Evolutionary conservation across 2,329 filamentous ascomycete genomes (phyloP), one percentile per base, ranked within the genome.

Genomic region (Aspergillus ustus): DNA sequence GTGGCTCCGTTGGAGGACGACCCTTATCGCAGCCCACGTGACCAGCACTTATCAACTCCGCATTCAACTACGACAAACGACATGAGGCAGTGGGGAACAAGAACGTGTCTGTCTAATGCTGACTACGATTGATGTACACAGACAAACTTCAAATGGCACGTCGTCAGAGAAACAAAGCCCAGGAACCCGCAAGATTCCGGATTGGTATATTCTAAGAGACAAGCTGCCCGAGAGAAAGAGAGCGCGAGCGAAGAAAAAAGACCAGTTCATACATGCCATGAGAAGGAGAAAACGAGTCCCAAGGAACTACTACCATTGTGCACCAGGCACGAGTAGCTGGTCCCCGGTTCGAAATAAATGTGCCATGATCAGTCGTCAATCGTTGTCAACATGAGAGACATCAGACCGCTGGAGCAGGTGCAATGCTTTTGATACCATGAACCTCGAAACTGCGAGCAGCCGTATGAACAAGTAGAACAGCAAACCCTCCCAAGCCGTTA

Each of bases 161-260:
- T 25, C 13, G 45, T 54, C 25, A 34, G 25, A 50, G 46, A 57
- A 66, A 61, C 49, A 60, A 61, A 56, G 54, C 45, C 59, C 65
- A 63, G 65, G 67, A 67, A 71, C 66, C 61, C 65, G 62, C 65
- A 67, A 59, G 53, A 59, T 66, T 67, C 62, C 70, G 63, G 59
- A 66, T 66, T 69, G 73, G 71, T 74, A 75, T 74, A 72, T 70
- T 70, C 67, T 73, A 69, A 71, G 71, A 74, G 64, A 73, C 70
- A 73, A 37, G 49, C 20, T 67, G 65, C 68, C 69, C 66, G 67
- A 73, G 25, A 61, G 48, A 60, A 58, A 60, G 60, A 29, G 58
- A 55, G 31, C 9, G 34, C 34, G 59, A 64, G 55, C 3, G 25
- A 25, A 5, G 6, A 57, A 63, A 54, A 56, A 54, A 63, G 40